Base-by-base conservation (phyloP, 192 early-diverging fungal genomes). In the Linnemannia exigua region DNA sequence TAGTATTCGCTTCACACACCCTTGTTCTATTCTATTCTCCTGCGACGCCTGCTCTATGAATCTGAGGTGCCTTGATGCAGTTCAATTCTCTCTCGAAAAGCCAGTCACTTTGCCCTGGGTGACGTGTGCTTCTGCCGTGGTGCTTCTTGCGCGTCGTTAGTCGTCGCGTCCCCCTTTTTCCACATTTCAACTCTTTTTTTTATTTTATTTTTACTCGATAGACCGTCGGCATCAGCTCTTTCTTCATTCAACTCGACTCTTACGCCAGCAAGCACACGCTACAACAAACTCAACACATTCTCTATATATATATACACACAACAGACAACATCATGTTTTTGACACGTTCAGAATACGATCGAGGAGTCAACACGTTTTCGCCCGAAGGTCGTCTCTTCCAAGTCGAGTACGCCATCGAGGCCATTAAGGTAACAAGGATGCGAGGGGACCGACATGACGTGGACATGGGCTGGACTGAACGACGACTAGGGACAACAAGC, bases 301-400 rank as follows among this genome's bases (percentile, higher is more conserved):
- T 52, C 73, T 38, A 58, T 48, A 33, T 22, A 33, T 35, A 79
- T 73, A 71, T 28, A 52, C 31, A n/a, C 15, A 48, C 52, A 74
- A 83, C 61, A 44, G 41, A 44, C 41, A 9, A 44, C n/a, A 44
- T 9, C 52, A 93, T 93, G 93, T 94, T 94, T 87, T 84, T 95
- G 66, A 94, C 92, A 79, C 95, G 96, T 79, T 95, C 95, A 78
- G 98, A 99, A 92, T 99, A 99, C 90, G 98, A 99, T 90, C 95
- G 98, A 75, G 99, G 99, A 66, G 99, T 99, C 82, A 99, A 99
- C 90, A 99, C 99, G 66, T 99, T 99, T 90, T 98, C 96, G 35
- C 99, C 99, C 67, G 99, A 99, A 90, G 99, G 99, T 74, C 97
- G 99, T 87, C 92, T 99, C 70, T 99, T 99, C 93, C 99, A 99